Evolutionary conservation across 345 rosid species (phyloP).

Genomic region (Lumnitzera racemosa): DNA sequence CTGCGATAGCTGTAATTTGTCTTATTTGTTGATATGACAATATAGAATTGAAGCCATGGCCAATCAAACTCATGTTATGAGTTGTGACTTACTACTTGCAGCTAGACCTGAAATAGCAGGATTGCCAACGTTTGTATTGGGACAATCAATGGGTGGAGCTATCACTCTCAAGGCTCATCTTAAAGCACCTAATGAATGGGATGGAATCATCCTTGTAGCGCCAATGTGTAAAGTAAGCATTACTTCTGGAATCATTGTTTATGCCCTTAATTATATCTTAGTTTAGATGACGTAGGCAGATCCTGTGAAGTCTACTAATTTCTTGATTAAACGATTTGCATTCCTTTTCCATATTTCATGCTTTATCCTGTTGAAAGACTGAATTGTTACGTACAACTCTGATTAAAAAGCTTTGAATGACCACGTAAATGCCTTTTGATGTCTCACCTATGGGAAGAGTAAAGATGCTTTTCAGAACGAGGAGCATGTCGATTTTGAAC

Average conservation of each 20-base stretch:
- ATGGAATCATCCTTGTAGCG: conserved; percentile 84
- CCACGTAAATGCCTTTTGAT: no score
- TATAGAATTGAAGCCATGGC: background rate
- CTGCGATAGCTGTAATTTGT: background rate
- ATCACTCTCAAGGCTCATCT: conserved; percentile 71
- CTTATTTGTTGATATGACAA: background rate
- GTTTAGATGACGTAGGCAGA: background rate
- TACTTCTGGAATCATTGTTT: conserved; percentile 3
- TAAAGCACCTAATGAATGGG: conserved; percentile 77
- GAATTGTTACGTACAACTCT: no score
- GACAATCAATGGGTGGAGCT: conserved; percentile 99
- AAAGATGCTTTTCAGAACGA: no score
- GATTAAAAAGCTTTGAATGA: no score
- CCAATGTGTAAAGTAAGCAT: conserved; percentile 91
- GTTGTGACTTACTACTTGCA: conserved; percentile 10
- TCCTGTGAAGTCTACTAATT: no score
- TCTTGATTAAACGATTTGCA: no score
- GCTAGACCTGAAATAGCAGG: conserved; percentile 65
- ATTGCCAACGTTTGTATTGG: conserved; percentile 66
- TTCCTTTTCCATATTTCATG: no score
- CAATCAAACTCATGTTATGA: no score
- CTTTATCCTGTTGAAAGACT: no score
- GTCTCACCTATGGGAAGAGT: no score
- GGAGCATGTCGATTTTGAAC: no score
- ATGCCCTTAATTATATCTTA: background rate